Base-by-base conservation (phyloP, 495 filamentous ascomycete genomes). In the Neurospora sp. region DNA sequence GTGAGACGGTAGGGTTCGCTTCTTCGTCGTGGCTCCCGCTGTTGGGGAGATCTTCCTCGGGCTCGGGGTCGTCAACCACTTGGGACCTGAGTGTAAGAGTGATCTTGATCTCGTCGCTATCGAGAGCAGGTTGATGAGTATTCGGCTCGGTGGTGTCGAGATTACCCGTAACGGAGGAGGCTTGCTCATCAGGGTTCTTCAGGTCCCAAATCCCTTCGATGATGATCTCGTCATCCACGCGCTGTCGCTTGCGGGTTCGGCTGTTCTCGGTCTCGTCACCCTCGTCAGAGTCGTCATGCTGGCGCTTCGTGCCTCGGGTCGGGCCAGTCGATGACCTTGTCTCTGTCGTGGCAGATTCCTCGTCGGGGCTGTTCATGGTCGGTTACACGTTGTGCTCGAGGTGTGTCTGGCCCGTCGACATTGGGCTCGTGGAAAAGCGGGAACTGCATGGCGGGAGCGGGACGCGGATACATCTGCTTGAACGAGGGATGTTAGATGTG, bases 31-130 rank as follows among this genome's bases (percentile, higher is more conserved):
- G 23, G 0, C 5, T 7, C 2, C 14, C 48, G 0, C 0, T 14
- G 5, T 27, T 0, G 10, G 20, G 20, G 2, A 0, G 0, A 31
- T 59, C 11, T 14, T 6, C 2, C 23, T 54, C 5, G 0, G 11
- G 11, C 11, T 23, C 46, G 11, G 46, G 11, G 5, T 6, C 10
- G 23, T 14, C 11, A 59, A 1, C 48, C 0, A 3, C 9, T 59
- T 1, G 11, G 48, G 2, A 2, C 5, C 2, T 6, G 20, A 0
- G 5, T 14, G 48, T 2, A 0, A 59, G 5, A 14, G 23, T 6
- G 5, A 0, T 18, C 27, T 35, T 6, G 6, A 1, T 35, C 14
- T 37, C 54, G 14, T 66, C 14, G 23, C 14, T 10, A 37, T 0
- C 3, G 3, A 66, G 1, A 35, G 14, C 0, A 18, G 3, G 14